Base-by-base conservation (phyloP, 768 basidiomycete species). In the Mycena vitilis region DNA sequence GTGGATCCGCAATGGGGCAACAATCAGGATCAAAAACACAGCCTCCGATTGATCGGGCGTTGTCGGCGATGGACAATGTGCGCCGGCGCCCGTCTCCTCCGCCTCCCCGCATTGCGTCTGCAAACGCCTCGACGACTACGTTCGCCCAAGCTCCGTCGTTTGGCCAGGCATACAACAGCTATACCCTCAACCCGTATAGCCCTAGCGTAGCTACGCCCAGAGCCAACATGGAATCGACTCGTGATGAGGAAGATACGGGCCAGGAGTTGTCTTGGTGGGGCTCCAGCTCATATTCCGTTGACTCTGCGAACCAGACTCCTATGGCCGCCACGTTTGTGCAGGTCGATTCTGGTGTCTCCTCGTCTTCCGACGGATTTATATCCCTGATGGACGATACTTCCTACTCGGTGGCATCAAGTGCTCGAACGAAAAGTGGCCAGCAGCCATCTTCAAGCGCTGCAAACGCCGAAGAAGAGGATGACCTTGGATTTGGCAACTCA, bases 401-500 rank as follows among this genome's bases (percentile, higher is more conserved):
- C 12, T 84, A 86, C 40, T 79, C 85, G 5, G 77, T 84, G 44
- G 76, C 75, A 0, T 75, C 80, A 20, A 64, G 69, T 20, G 67
- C 77, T 20, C 66, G 76, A 72, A 15, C 71, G 68, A 52, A 60
- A 57, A 48, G 40, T 56, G 34, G 44, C 65, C 53, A 65, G 70
- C 38, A 58, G 44, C 44, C 16, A 36, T 38, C 54, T 4, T 30
- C 71, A 9, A 60, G 71, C 36, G 68, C 55, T 59, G 78, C 83
- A 10, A 88, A 89, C 18, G 92, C 92, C 1, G 91, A 92, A 15
- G 90, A 90, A 0, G 95, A 97, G 51, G 95, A 98, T 75, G 95
- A 98, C 75, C 86, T 99, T 58, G 98, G 98, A 1, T 85, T 99
- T 69, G 95, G 96, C 3, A 99, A 99, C 75, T 83, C 80, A 16